phyloP scores from a whole-genome alignment of 305 asterid genomes.

The Caryopteris hybrid region DNA sequence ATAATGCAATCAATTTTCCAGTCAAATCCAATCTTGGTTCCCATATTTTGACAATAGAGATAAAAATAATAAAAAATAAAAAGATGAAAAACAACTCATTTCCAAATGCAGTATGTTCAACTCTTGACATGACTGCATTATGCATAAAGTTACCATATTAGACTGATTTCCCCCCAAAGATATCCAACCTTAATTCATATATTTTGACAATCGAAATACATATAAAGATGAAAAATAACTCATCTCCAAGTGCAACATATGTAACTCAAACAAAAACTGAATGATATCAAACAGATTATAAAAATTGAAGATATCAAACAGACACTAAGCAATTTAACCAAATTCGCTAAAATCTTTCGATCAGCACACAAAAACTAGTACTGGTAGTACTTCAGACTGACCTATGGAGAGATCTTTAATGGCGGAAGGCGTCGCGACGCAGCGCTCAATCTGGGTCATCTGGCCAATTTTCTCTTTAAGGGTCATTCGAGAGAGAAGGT shows the following conservation, averaged over 20 bases:
- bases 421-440: slow-evolving; percentile 63
- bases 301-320: neutral
- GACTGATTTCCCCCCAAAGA: too few species aligned
- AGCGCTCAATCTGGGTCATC: slow-evolving; percentile 90
- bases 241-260: too few species aligned
- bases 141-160: too few species aligned
- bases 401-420: slow-evolving; percentile 69
- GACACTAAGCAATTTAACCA: neutral
- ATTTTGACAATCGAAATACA: too few species aligned
- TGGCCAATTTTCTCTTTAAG: slow-evolving; percentile 78
- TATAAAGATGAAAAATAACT: too few species aligned
- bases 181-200: too few species aligned
- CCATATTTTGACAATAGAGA: too few species aligned
- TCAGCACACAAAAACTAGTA: neutral
- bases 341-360: neutral
- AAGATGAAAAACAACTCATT: neutral
- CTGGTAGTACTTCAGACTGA: neutral
- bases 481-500: slow-evolving; percentile 81
- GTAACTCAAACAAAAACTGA: too few species aligned
- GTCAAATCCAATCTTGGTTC: neutral
- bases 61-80: neutral
- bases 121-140: neutral
- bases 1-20: neutral
- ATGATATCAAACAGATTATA: too few species aligned
- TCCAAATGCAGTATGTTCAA: neutral